Percentiles rank a stretch among this genome's conserved stretches.
These are phyloP conservation scores for Sporothrix sp. DNA, from an alignment of 2,329 filamentous ascomycete genomes.

Conservation along the genomic window DNA sequence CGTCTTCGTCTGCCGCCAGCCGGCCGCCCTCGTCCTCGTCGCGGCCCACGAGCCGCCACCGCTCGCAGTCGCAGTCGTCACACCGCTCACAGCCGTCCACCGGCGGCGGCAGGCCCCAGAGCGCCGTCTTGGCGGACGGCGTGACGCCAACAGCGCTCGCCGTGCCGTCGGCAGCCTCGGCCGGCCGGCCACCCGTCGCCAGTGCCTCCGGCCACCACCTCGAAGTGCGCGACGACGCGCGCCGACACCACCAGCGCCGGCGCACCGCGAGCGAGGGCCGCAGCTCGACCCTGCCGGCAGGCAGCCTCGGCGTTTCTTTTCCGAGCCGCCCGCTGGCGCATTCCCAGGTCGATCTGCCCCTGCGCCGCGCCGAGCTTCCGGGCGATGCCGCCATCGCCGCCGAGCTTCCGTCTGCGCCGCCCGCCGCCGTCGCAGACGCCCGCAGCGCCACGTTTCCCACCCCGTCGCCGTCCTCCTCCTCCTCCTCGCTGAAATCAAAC, in stretches of 20 bases:
- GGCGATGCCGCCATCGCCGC: background rate
- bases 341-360: slow-evolving; percentile 55
- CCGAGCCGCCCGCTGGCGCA: slow-evolving; percentile 43
- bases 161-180: background rate
- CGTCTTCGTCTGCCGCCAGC: slow-evolving; percentile 1
- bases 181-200: slow-evolving; percentile 40
- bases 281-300: slow-evolving; percentile 41
- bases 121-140: background rate
- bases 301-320: slow-evolving; percentile 15
- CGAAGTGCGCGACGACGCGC: slow-evolving; percentile 40
- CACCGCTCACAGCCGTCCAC: slow-evolving; percentile 27
- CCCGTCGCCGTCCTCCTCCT: slow-evolving; percentile 10
- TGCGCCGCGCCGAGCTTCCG: slow-evolving; percentile 25
- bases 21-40: slow-evolving; percentile 21
- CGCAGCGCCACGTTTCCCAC: background rate
- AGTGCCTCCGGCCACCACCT: slow-evolving; percentile 30
- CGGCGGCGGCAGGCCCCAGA: slow-evolving; percentile 25
- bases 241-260: slow-evolving; percentile 31
- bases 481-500: background rate
- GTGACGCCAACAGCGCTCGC: background rate
- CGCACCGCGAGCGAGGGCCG: slow-evolving; percentile 46
- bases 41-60: slow-evolving; percentile 25
- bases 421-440: slow-evolving; percentile 11
- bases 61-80: slow-evolving; percentile 26
- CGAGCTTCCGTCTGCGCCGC: background rate